Percentiles rank a stretch among this genome's conserved stretches.
phyloP scores from a whole-genome alignment of 371 early-diverging fungal genomes.

The Apophysomyces variabilis region DNA sequence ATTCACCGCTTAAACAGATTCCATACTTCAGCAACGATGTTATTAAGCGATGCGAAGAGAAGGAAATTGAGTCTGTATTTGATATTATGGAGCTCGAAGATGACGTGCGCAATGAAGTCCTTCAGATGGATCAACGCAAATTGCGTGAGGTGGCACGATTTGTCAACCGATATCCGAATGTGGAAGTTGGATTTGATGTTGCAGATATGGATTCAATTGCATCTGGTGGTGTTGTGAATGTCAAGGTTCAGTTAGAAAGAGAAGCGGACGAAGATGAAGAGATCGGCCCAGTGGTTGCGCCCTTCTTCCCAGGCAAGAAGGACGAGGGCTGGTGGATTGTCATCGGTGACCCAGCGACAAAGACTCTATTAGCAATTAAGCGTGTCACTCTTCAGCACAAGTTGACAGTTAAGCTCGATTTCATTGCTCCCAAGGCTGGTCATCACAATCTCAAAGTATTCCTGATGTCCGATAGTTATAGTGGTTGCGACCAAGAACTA shows the following conservation, averaged over 20 bases:
- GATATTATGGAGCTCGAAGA: slow-evolving; percentile 95
- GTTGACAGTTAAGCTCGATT: slow-evolving; percentile 77
- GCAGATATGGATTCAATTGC: slow-evolving; percentile 64
- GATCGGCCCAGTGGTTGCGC: slow-evolving; percentile 83
- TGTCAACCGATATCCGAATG: slow-evolving; percentile 93
- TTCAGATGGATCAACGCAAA: slow-evolving; percentile 66
- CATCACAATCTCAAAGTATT: slow-evolving; percentile 75
- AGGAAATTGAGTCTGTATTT: slow-evolving; percentile 85
- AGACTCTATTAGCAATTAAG: slow-evolving; percentile 90
- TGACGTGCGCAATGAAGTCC: slow-evolving; percentile 73
- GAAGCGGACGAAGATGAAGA: slow-evolving; percentile 71
- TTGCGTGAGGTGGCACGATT: slow-evolving; percentile 85
- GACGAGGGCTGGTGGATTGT: slow-evolving; percentile 98
- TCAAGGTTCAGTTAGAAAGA: slow-evolving; percentile 78
- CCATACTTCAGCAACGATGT: slow-evolving; percentile 80
- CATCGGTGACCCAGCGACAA: slow-evolving; percentile 79
- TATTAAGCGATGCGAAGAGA: slow-evolving; percentile 69
- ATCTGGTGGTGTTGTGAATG: slow-evolving; percentile 64
- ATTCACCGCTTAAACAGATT: slow-evolving; percentile 90
- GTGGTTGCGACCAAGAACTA: slow-evolving; percentile 95
- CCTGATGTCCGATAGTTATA: slow-evolving; percentile 92
- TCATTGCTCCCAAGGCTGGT: slow-evolving; percentile 79
- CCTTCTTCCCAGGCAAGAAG: slow-evolving; percentile 90
- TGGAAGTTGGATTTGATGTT: slow-evolving; percentile 81
- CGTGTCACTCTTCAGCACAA: slow-evolving; percentile 77